These are phyloP conservation scores for Nannochloropsis oceanica DNA, from an alignment of 108 stramenopile genomes.

Conservation along the genomic window DNA sequence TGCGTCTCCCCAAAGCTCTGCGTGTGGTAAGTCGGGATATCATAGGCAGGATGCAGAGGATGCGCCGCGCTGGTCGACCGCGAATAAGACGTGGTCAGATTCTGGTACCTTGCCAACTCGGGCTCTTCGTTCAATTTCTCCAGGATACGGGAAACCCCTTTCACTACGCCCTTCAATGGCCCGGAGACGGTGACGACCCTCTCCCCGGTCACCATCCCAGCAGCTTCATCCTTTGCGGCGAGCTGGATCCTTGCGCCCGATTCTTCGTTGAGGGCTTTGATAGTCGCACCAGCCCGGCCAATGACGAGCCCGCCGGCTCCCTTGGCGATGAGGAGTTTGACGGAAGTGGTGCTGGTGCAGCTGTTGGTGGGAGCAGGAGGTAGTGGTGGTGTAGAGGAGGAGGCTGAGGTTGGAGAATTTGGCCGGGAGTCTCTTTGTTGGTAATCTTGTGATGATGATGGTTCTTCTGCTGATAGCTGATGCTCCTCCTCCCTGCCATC, in stretches of 20 bases:
- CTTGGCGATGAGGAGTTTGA: neutral
- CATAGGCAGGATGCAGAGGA: neutral
- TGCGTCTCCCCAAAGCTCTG: neutral
- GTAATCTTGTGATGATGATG: too few relatives aligned
- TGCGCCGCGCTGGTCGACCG: neutral
- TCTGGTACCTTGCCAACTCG: neutral
- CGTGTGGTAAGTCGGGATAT: neutral
- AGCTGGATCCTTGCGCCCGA: slow-evolving; percentile 9
- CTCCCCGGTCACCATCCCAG: neutral
- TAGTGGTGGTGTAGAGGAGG: neutral
- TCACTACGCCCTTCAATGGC: neutral
- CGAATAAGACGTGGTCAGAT: neutral
- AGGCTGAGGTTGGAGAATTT: neutral
- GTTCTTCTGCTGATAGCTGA: neutral
- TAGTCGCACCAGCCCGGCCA: slow-evolving; percentile 29
- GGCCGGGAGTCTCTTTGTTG: too few relatives aligned
- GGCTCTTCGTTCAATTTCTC: neutral
- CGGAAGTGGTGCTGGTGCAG: neutral
- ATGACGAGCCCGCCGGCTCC: slow-evolving; percentile 26
- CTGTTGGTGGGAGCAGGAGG: neutral
- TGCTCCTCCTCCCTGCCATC: neutral
- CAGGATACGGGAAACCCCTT: neutral
- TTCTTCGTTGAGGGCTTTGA: slow-evolving; percentile 24
- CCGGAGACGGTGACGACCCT: neutral
- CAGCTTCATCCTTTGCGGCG: neutral